Evolutionary conservation across 805 yeast species (phyloP), one percentile per base, ranked within the genome.

Genomic region (Wickerhamiella kurtzmanii): DNA sequence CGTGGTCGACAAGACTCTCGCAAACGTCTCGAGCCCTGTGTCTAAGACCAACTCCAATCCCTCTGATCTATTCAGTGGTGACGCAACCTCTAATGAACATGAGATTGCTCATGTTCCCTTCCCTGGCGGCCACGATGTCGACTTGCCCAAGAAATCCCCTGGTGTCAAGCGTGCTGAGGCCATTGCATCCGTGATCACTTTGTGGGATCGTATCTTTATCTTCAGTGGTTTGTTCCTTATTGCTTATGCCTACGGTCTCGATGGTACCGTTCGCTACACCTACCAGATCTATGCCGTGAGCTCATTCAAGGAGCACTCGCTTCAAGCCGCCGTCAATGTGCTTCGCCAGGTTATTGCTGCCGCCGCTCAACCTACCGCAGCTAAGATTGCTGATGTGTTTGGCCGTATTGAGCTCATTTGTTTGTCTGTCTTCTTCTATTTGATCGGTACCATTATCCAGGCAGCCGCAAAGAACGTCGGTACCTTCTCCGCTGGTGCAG

Each of bases 401-500:
- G 87, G 87, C 15, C 74, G 87, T 58, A 53, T 75, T 28, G 76
- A 73, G 55, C 62, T 78, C 44, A 56, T 76, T 18, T 38, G 73
- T 17, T 59, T 72, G 6, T 67, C 79, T 1, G 64, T 77, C 9
- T 48, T 79, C 9, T 71, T 80, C 53, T 78, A 79, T 53, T 71
- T 69, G 11, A 64, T 80, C 41, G 86, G 86, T 25, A 79, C 82
- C 6, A 69, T 80, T 44, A 72, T 79, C 50, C 76, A 77, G 62
- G 75, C 79, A 3, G 79, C 75, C 57, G 75, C 84, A 9, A 65
- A 66, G 49, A 72, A 74, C 53, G 73, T 80, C 21, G 70, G 74
- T 47, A 63, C 75, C 16, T 79, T 72, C 52, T 78, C 81, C 44
- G 85, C 76, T 19, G 87, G 85, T 54, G 72, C 81, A 1, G 76